Percentiles rank a stretch among this genome's conserved stretches.
Conservation (phyloP, 2,329 filamentous ascomycete species). For the Cercospora sp. region DNA sequence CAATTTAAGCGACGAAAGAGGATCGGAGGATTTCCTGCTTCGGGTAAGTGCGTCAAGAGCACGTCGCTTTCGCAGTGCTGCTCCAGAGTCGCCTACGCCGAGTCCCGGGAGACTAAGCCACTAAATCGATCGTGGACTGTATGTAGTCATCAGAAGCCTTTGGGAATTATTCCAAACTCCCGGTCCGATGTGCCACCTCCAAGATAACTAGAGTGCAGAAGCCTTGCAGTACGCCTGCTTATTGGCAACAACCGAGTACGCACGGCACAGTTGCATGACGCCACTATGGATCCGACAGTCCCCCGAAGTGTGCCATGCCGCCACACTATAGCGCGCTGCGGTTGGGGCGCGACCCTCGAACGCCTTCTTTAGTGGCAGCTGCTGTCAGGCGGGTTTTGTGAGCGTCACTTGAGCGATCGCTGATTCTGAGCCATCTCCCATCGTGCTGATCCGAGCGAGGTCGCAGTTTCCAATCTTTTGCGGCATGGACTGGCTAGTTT, state of each 20-base stretch:
- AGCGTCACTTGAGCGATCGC: neutral
- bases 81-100: neutral
- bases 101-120: neutral
- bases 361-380: neutral
- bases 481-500: neutral
- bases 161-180: neutral
- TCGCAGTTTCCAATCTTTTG: neutral
- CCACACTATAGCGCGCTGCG: neutral
- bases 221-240: neutral
- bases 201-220: neutral
- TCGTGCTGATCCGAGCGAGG: neutral
- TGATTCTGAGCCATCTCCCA: neutral
- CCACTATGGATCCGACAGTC: neutral
- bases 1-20: neutral
- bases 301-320: conserved; percentile 3
- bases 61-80: neutral
- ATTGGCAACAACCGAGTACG: conserved; percentile 9
- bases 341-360: neutral
- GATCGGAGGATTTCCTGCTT: neutral
- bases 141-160: neutral
- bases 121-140: neutral
- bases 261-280: neutral
- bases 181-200: neutral
- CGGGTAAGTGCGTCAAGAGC: neutral
- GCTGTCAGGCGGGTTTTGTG: neutral